A percentile compares a stretch with the other conserved stretches of the same genome.
These are phyloP conservation scores for Cyclanthera cordifolia DNA, from an alignment of 306 rosid species.

Conservation along the genomic window DNA sequence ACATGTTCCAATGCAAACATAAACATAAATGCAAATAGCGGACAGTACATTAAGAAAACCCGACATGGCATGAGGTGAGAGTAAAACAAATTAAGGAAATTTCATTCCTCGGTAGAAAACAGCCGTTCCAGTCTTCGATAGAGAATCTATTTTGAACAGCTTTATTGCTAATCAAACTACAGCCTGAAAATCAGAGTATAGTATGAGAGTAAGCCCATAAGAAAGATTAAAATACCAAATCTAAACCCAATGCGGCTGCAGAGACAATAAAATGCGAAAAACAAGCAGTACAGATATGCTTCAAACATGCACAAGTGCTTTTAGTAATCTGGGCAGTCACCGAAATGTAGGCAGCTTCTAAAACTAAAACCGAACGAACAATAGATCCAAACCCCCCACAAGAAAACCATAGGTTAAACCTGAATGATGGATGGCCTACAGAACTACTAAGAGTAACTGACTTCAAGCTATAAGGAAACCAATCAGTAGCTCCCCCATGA, in stretches of 20 bases:
- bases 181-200: conserved; percentile 36
- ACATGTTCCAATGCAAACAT: background rate
- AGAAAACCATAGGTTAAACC: background rate
- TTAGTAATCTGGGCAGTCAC: background rate
- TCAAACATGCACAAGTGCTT: background rate
- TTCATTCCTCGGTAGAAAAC: conserved; percentile 21
- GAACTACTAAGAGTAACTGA: background rate
- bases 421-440: background rate
- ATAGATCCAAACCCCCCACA: background rate
- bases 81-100: conserved; percentile 23
- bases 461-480: background rate
- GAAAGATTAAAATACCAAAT: background rate
- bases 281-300: background rate
- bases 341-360: background rate
- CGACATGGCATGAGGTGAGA: conserved; percentile 40
- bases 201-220: conserved; percentile 13
- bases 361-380: background rate
- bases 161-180: conserved; percentile 19
- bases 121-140: conserved; percentile 12
- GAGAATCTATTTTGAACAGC: conserved; percentile 25
- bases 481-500: background rate
- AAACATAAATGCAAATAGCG: conserved; percentile 4
- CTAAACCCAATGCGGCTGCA: background rate
- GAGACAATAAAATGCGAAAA: background rate
- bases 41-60: conserved; percentile 38